phyloP scores from a whole-genome alignment of 2,329 filamentous ascomycete species.

The Septoria petroselini region DNA sequence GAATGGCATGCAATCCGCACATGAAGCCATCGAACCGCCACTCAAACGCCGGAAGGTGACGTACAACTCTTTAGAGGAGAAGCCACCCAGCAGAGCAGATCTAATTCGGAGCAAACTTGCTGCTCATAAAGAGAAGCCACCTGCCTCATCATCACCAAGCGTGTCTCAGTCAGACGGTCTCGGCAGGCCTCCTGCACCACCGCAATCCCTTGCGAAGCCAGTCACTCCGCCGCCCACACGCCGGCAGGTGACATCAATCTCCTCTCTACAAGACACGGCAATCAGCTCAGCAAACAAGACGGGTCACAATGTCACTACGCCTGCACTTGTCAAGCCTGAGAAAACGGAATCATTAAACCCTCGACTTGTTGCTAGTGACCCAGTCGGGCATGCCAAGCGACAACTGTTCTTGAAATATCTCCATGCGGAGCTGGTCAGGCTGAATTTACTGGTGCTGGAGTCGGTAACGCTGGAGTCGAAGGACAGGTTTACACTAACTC shows the following conservation, averaged over 20 bases:
- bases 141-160: constrained; percentile 14
- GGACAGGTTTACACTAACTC: constrained; percentile 56
- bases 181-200: constrained; percentile 6
- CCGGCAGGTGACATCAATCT: constrained; percentile 8
- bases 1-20: constrained; percentile 4
- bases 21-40: constrained; percentile 21
- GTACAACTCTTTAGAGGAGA: constrained; percentile 31
- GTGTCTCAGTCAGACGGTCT: constrained; percentile 5
- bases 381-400: constrained; percentile 40
- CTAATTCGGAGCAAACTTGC: constrained; percentile 29
- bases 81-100: constrained; percentile 34
- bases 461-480: constrained; percentile 35
- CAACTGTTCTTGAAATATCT: constrained; percentile 55
- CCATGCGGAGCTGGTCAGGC: constrained; percentile 62
- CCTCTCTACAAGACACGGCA: constrained; percentile 5
- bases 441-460: constrained; percentile 53
- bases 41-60: constrained; percentile 35
- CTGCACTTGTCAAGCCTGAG: constrained; percentile 6
- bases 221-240: constrained; percentile 27
- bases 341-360: constrained; percentile 56
- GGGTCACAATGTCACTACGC: neutral
- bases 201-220: constrained; percentile 24
- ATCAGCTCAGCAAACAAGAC: constrained; percentile 18
- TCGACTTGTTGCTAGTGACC: constrained; percentile 56
- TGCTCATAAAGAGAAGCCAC: constrained; percentile 12